Percentiles rank a stretch among this genome's conserved stretches.
phyloP scores from a whole-genome alignment of 306 rosid species.

The Rosa chinensis region DNA sequence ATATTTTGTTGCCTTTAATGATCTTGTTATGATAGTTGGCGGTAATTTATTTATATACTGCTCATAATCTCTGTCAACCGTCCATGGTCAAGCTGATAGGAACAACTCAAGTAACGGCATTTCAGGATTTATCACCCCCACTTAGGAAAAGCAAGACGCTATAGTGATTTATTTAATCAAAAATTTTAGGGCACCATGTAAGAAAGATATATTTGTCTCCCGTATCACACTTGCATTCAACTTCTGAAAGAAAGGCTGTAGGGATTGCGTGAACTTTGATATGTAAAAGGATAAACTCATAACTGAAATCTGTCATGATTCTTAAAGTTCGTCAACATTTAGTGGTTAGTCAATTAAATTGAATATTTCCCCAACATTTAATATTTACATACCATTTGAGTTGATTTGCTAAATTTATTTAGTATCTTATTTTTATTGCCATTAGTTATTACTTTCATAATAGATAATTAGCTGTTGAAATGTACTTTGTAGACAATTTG shows the following conservation, averaged over 20 bases:
- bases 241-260: neutral
- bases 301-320: neutral
- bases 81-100: constrained; percentile 1
- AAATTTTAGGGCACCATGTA: neutral
- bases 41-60: neutral
- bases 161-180: neutral
- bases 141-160: neutral
- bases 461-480: neutral
- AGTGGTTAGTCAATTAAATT: neutral
- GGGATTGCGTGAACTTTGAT: neutral
- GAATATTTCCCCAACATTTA: neutral
- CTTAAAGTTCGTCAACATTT: neutral
- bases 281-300: neutral
- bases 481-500: neutral
- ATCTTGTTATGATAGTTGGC: neutral
- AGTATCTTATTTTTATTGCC: neutral
- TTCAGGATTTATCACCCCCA: neutral
- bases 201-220: neutral
- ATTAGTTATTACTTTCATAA: neutral
- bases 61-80: neutral
- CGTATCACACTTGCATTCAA: neutral
- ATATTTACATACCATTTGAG: neutral
- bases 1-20: neutral
- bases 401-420: neutral
- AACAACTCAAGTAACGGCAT: neutral